These are phyloP conservation scores for Plantago coronopus DNA, from an alignment of 305 asterid genomes.

Conservation along the genomic window DNA sequence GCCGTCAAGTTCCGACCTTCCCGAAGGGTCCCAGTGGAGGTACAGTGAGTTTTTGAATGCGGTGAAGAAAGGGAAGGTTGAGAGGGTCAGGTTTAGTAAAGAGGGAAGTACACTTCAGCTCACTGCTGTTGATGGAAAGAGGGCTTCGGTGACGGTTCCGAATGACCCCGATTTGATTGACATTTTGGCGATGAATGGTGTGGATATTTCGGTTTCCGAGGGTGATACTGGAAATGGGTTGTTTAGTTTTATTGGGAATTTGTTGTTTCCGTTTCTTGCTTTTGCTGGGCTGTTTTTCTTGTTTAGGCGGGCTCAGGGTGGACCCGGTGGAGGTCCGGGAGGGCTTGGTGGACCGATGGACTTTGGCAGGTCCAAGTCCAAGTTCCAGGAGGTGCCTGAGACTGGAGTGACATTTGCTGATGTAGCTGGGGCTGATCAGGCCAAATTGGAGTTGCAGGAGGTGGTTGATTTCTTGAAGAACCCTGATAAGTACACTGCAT, in stretches of 20 bases:
- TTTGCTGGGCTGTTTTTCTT: slow-evolving; percentile 49
- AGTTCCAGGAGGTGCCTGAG: slow-evolving; percentile 59
- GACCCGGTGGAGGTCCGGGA: slow-evolving; percentile 58
- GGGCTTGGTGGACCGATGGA: slow-evolving; percentile 61
- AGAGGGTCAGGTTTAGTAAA: slow-evolving; percentile 80
- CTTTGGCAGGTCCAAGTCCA: slow-evolving; percentile 55
- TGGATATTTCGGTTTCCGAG: slow-evolving; percentile 83
- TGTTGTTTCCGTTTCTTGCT: slow-evolving; percentile 44
- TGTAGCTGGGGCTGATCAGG: slow-evolving; percentile 62
- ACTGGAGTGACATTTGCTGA: slow-evolving; percentile 56
- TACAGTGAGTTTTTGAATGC: slow-evolving; percentile 92
- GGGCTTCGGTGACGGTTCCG: slow-evolving; percentile 73
- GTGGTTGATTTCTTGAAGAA: slow-evolving; percentile 62
- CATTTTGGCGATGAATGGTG: slow-evolving; percentile 89
- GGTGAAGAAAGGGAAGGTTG: slow-evolving; percentile 93
- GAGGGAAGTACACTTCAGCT: slow-evolving; percentile 84
- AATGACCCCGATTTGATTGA: slow-evolving; percentile 90
- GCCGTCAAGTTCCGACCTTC: slow-evolving; percentile 71
- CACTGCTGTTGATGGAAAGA: slow-evolving; percentile 85
- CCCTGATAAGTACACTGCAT: slow-evolving; percentile 60
- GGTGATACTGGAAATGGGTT: slow-evolving; percentile 83
- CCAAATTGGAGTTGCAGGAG: slow-evolving; percentile 52
- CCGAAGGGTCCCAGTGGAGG: slow-evolving; percentile 85
- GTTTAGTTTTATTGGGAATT: slow-evolving; percentile 41
- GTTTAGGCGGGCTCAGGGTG: slow-evolving; percentile 55